These are phyloP conservation scores for Trichosphaerium sp. DNA, from an alignment of 78 protist genomes.

Conservation along the genomic window DNA sequence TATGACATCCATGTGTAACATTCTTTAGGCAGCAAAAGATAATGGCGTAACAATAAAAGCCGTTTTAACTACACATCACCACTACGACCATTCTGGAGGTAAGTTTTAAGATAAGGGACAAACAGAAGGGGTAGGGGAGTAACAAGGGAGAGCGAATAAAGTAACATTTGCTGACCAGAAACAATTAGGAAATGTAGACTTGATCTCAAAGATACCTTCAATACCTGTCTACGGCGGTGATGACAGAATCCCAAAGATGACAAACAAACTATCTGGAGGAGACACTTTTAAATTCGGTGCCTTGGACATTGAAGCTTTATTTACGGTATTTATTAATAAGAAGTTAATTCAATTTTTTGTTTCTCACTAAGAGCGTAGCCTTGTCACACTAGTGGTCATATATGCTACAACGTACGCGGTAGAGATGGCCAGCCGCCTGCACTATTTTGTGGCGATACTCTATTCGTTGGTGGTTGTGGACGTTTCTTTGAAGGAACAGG, in stretches of 20 bases:
- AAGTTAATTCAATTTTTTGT: no score
- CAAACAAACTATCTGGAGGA: neutral
- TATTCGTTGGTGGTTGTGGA: constrained; percentile 78
- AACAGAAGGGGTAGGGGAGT: no score
- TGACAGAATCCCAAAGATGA: constrained; percentile 32
- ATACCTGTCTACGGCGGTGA: constrained; percentile 48
- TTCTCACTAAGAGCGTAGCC: no score
- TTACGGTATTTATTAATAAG: no score
- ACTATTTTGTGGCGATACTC: constrained; percentile 57
- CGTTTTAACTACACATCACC: constrained; percentile 70
- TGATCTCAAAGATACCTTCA: no score
- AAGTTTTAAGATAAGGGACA: no score
- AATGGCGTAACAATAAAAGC: constrained; percentile 1
- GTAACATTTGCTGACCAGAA: no score
- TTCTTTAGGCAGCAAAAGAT: constrained; percentile 9
- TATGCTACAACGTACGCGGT: neutral
- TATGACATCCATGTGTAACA: neutral
- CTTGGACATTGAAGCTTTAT: neutral
- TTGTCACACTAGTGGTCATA: constrained; percentile 62
- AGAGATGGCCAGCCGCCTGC: constrained; percentile 11
- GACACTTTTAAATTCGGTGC: constrained; percentile 27
- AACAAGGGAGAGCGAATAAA: no score
- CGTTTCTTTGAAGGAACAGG: constrained; percentile 59
- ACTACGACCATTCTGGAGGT: constrained; percentile 34
- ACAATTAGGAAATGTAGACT: no score